Evolutionary conservation across 1,139 yeast species (phyloP).

Genomic region (Pneumocystis murina): DNA sequence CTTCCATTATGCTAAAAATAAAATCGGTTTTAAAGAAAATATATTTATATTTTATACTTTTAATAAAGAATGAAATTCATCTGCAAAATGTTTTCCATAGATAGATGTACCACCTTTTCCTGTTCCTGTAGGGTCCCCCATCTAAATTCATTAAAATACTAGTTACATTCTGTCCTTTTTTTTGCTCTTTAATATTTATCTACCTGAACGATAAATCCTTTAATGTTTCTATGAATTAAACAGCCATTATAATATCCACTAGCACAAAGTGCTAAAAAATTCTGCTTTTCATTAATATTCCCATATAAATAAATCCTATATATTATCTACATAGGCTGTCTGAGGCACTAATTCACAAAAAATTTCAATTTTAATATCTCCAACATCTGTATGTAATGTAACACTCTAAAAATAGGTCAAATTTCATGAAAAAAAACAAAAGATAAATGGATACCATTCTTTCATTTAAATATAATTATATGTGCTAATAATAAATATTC

Average conservation of each 20-base stretch:
- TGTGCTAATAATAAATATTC: too few relatives aligned
- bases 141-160: conserved; percentile 17
- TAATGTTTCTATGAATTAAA: conserved; percentile 31
- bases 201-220: conserved; percentile 19
- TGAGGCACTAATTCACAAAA: conserved; percentile 30
- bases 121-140: conserved; percentile 38
- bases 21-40: background rate
- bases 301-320: background rate
- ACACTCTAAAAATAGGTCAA: conserved; percentile 2
- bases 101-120: conserved; percentile 39
- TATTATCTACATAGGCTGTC: conserved; percentile 23
- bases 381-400: conserved; percentile 27
- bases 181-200: background rate
- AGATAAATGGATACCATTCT: background rate
- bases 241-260: conserved; percentile 31
- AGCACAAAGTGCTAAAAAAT: conserved; percentile 37
- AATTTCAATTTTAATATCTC: conserved; percentile 29
- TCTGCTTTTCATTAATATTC: conserved; percentile 16
- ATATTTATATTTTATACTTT: conserved; percentile 11
- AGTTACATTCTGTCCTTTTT: background rate
- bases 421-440: background rate
- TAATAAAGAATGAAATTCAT: conserved; percentile 32
- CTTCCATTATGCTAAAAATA: conserved; percentile 25
- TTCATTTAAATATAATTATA: background rate
- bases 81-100: conserved; percentile 38